A percentile compares a stretch with the other conserved stretches of the same genome.
Conservation (phyloP, 23 red algal species). For the Gracilaria vermiculophylla region DNA sequence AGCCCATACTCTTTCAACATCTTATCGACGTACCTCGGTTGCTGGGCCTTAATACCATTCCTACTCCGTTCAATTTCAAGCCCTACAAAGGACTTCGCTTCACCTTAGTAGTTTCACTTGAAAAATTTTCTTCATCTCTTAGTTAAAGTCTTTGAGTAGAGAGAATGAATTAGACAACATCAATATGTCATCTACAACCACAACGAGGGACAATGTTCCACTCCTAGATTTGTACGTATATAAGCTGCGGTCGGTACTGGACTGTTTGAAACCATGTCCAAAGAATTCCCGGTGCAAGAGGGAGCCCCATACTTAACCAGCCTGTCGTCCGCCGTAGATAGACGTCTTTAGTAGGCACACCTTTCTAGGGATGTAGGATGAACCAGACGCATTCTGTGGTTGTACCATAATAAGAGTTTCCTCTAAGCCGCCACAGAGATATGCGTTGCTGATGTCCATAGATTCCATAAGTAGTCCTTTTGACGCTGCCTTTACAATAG, state of each 20-base stretch:
- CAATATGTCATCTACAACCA: too few relatives aligned
- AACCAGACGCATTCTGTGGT: neutral
- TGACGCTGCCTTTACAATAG: neutral
- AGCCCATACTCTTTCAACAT: neutral
- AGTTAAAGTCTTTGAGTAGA: too few relatives aligned
- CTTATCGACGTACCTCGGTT: neutral
- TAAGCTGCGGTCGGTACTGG: neutral
- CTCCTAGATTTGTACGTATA: neutral
- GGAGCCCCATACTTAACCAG: neutral
- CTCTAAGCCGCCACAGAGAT: neutral
- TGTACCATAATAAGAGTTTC: neutral
- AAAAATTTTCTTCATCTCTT: too few relatives aligned
- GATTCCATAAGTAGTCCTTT: neutral
- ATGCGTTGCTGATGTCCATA: neutral
- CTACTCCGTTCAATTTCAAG: too few relatives aligned
- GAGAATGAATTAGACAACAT: too few relatives aligned
- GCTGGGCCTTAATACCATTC: neutral
- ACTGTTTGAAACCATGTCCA: neutral
- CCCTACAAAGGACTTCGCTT: neutral
- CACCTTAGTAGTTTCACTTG: neutral
- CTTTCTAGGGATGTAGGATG: neutral
- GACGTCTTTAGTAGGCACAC: neutral
- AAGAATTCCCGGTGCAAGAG: neutral
- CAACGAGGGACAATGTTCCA: too few relatives aligned
- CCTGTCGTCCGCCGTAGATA: neutral